Evolutionary conservation across 2,329 filamentous ascomycete species (phyloP).

Genomic region (Zymoseptoria pseudotritici): DNA sequence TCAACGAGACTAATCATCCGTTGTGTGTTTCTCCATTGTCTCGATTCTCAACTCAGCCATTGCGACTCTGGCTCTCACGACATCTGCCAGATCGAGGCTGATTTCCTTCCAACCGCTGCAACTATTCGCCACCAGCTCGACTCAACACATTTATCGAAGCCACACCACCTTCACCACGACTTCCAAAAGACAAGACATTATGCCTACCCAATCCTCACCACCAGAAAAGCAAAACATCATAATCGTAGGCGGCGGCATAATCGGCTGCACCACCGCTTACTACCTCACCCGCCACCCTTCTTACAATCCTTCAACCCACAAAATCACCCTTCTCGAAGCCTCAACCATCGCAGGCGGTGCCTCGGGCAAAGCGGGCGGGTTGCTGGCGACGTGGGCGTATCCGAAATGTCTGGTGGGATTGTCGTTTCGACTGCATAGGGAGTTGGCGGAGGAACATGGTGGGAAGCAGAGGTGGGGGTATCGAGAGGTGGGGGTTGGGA

Average conservation of each 20-base stretch:
- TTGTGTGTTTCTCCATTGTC: too few relatives aligned
- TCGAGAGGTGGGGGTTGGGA: constrained; percentile 66
- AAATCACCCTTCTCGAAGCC: constrained; percentile 81
- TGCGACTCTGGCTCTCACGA: background rate
- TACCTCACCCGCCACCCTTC: constrained; percentile 79
- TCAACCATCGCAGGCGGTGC: constrained; percentile 79
- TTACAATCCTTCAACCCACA: constrained; percentile 67
- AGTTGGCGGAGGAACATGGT: constrained; percentile 76
- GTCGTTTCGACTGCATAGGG: constrained; percentile 73
- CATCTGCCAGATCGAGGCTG: background rate
- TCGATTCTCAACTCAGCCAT: too few relatives aligned
- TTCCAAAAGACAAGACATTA: too few relatives aligned
- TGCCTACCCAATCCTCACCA: background rate
- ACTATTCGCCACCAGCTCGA: background rate
- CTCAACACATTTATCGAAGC: background rate
- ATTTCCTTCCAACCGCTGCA: background rate
- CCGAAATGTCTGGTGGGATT: constrained; percentile 73
- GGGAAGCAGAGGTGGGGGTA: constrained; percentile 83
- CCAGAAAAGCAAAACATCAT: constrained; percentile 27
- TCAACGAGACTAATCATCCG: too few relatives aligned
- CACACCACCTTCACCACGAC: too few relatives aligned
- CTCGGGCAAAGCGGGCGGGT: constrained; percentile 87
- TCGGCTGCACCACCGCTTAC: constrained; percentile 86
- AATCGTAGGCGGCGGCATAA: constrained; percentile 70
- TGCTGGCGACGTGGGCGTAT: constrained; percentile 88